A percentile compares a stretch with the other conserved stretches of the same genome.
These are phyloP conservation scores for Rosa rugosa DNA, from an alignment of 306 rosid species.

Conservation along the genomic window DNA sequence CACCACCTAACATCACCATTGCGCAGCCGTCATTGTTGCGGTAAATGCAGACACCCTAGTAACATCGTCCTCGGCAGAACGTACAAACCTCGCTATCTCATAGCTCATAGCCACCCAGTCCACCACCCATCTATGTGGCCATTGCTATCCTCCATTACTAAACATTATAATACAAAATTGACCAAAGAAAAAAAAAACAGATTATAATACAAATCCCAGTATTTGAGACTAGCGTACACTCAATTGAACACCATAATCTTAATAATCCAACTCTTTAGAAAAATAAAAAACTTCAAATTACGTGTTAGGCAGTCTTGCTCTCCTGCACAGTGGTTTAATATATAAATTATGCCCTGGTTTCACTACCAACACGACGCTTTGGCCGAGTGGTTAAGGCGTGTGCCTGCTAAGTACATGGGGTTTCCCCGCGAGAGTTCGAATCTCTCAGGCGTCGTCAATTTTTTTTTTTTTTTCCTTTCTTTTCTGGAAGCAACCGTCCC, in stretches of 20 bases:
- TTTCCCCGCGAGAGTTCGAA: constrained; percentile 66
- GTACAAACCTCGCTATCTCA: not conserved
- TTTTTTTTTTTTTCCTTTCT: too few species aligned
- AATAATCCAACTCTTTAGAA: not conserved
- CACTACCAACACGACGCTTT: constrained; percentile 37
- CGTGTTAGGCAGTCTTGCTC: not conserved
- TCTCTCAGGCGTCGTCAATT: constrained; percentile 48
- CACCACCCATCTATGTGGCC: not conserved
- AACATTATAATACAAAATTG: not conserved
- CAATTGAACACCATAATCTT: not conserved
- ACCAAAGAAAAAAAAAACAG: not conserved
- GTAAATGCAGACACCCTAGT: not conserved
- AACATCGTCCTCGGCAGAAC: not conserved
- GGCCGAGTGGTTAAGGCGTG: constrained; percentile 90
- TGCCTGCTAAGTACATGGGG: constrained; percentile 82
- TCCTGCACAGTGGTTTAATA: too few species aligned
- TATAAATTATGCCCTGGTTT: too few species aligned
- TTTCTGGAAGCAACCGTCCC: constrained; percentile 8
- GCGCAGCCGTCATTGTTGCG: not conserved
- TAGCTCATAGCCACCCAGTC: not conserved
- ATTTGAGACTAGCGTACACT: not conserved
- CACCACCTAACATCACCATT: not conserved
- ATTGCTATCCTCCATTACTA: not conserved
- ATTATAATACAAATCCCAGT: not conserved
- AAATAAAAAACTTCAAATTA: not conserved